phyloP scores from a whole-genome alignment of 2,329 filamentous ascomycete species.

The Cordyceps tenuipes region DNA sequence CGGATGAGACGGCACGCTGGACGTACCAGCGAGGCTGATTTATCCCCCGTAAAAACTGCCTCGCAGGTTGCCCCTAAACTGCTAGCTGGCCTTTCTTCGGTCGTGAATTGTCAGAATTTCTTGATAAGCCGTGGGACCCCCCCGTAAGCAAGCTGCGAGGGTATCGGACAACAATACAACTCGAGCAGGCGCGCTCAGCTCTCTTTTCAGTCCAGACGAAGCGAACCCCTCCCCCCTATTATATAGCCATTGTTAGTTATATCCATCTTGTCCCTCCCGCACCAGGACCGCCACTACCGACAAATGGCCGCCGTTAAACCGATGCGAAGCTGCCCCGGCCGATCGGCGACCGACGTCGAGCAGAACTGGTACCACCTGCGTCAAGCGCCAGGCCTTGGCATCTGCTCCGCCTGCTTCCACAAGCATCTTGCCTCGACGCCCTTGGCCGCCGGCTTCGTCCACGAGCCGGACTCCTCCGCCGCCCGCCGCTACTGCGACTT shows the following conservation, averaged over 20 bases:
- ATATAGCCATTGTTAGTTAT: not conserved
- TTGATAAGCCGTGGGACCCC: not conserved
- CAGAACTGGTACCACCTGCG: conserved; percentile 6
- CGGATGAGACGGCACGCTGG: too few relatives aligned
- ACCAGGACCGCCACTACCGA: not conserved
- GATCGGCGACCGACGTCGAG: conserved; percentile 2
- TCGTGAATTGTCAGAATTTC: too few relatives aligned
- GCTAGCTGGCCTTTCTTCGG: too few relatives aligned
- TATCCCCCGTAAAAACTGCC: too few relatives aligned
- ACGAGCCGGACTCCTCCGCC: not conserved
- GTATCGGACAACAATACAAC: not conserved
- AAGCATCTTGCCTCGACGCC: not conserved
- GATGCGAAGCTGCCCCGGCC: not conserved
- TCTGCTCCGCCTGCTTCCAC: conserved; percentile 2
- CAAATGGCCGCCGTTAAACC: not conserved
- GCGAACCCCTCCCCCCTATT: not conserved
- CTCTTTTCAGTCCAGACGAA: not conserved
- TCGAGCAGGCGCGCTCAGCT: too few relatives aligned
- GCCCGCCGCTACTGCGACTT: conserved; percentile 2
- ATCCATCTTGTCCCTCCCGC: not conserved
- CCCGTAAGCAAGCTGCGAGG: not conserved
- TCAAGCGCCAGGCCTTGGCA: not conserved
- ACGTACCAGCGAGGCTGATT: too few relatives aligned
- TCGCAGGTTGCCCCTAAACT: too few relatives aligned
- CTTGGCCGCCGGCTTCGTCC: not conserved